These are phyloP conservation scores for Eutypa lata DNA, from an alignment of 2,329 filamentous ascomycete genomes.

Conservation along the genomic window DNA sequence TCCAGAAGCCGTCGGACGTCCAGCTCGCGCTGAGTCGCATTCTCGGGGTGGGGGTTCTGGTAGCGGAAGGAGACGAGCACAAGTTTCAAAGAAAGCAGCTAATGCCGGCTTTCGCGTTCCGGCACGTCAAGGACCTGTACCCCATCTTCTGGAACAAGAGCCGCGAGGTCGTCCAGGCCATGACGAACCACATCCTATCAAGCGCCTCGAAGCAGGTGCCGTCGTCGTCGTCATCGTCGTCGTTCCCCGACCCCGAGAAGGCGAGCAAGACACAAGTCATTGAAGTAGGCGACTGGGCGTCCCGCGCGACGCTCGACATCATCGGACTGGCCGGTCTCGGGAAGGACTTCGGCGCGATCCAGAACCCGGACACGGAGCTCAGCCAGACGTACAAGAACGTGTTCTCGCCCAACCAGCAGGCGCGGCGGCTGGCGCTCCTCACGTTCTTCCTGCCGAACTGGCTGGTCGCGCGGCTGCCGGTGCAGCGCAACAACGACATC, in stretches of 20 bases:
- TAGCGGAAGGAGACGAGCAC: constrained; percentile 67
- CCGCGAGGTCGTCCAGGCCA: constrained; percentile 60
- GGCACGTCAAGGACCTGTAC: constrained; percentile 15
- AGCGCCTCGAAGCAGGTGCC: constrained; percentile 23
- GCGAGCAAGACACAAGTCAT: constrained; percentile 40
- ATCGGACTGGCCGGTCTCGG: constrained; percentile 72
- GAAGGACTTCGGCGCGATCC: constrained; percentile 65
- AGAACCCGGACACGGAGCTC: constrained; percentile 57
- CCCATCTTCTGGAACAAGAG: constrained; percentile 59
- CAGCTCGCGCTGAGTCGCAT: constrained; percentile 57
- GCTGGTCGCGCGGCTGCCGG: constrained; percentile 61
- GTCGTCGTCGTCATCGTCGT: background rate
- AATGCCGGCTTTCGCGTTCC: constrained; percentile 17
- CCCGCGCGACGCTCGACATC: constrained; percentile 69
- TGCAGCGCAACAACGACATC: constrained; percentile 68
- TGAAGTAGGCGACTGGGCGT: constrained; percentile 61
- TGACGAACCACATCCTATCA: constrained; percentile 49
- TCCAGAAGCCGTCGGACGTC: constrained; percentile 58
- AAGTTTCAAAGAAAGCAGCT: constrained; percentile 16
- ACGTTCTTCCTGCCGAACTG: constrained; percentile 60
- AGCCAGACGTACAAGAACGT: constrained; percentile 54
- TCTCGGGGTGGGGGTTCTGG: constrained; percentile 67
- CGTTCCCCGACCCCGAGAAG: constrained; percentile 25
- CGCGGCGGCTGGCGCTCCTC: constrained; percentile 55
- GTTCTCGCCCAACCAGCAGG: constrained; percentile 50